phyloP scores from a whole-genome alignment of 2,329 filamentous ascomycete genomes.

The Mycosphaerella sp. region DNA sequence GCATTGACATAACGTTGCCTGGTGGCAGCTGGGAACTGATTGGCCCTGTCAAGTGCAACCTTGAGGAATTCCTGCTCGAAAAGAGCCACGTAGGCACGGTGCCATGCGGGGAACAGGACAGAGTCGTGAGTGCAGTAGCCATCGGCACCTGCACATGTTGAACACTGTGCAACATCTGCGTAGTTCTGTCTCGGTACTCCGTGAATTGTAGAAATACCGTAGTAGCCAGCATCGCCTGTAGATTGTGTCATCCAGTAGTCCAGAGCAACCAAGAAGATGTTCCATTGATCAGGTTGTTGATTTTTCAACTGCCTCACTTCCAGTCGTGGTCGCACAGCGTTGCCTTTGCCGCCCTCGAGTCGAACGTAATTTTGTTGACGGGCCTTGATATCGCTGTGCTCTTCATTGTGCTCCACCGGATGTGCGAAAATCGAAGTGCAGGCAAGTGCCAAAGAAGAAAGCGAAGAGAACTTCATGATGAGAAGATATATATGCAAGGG shows the following conservation, averaged over 20 bases:
- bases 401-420: slow-evolving; percentile 8
- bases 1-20: slow-evolving; percentile 16
- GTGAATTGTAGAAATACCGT: slow-evolving; percentile 24
- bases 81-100: slow-evolving; percentile 26
- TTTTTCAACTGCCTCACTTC: slow-evolving; percentile 24
- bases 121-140: slow-evolving; percentile 28
- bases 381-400: slow-evolving; percentile 13
- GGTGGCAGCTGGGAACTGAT: slow-evolving; percentile 13
- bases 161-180: slow-evolving; percentile 21
- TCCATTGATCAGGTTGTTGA: slow-evolving; percentile 25
- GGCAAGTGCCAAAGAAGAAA: slow-evolving; percentile 17
- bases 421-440: slow-evolving; percentile 18
- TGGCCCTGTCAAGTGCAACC: slow-evolving; percentile 17
- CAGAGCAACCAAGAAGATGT: slow-evolving; percentile 24
- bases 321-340: slow-evolving; percentile 16
- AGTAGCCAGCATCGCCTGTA: slow-evolving; percentile 15
- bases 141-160: slow-evolving; percentile 17
- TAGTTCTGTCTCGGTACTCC: slow-evolving; percentile 24
- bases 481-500: slow-evolving; percentile 2
- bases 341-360: neutral
- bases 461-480: slow-evolving; percentile 18
- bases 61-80: slow-evolving; percentile 27
- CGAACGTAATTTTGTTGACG: slow-evolving; percentile 3
- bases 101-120: slow-evolving; percentile 27
- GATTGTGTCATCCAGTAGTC: slow-evolving; percentile 14